These are phyloP conservation scores for Pichia insulana DNA, from an alignment of 805 yeast species.

Conservation along the genomic window DNA sequence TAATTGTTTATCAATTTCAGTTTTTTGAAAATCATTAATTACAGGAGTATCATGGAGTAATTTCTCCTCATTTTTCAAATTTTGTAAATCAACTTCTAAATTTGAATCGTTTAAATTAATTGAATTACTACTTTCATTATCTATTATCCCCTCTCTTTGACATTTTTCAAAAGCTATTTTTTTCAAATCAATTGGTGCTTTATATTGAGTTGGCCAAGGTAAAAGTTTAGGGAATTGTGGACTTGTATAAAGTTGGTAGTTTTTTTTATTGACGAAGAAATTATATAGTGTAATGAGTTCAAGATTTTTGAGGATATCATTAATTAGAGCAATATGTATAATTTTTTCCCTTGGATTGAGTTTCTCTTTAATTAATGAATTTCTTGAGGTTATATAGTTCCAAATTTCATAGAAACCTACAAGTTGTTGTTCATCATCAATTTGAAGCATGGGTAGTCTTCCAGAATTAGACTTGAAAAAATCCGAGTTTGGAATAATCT, in stretches of 20 bases:
- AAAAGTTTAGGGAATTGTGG: slow-evolving; percentile 42
- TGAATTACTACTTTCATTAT: slow-evolving; percentile 21
- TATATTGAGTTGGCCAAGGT: slow-evolving; percentile 71
- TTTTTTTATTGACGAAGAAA: slow-evolving; percentile 43
- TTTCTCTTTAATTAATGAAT: not conserved
- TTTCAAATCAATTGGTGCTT: slow-evolving; percentile 46
- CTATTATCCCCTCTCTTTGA: slow-evolving; percentile 26
- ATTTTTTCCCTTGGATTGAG: not conserved
- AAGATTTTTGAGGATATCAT: not conserved
- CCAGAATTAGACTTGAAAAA: slow-evolving; percentile 43
- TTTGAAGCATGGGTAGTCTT: slow-evolving; percentile 34
- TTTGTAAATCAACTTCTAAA: slow-evolving; percentile 13
- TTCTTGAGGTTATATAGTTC: not conserved
- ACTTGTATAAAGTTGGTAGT: slow-evolving; percentile 55
- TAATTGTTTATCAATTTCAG: slow-evolving; percentile 19
- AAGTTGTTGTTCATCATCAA: slow-evolving; percentile 21
- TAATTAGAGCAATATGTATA: not conserved
- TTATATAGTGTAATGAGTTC: slow-evolving; percentile 34
- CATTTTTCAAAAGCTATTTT: slow-evolving; percentile 26
- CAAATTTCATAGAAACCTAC: slow-evolving; percentile 4
- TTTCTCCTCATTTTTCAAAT: slow-evolving; percentile 21
- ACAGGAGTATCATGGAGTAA: slow-evolving; percentile 22
- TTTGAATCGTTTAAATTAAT: slow-evolving; percentile 13
- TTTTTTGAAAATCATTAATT: slow-evolving; percentile 21
- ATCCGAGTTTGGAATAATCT: slow-evolving; percentile 49